phyloP scores from a whole-genome alignment of 768 basidiomycete species.

The Serpula lacrymans region DNA sequence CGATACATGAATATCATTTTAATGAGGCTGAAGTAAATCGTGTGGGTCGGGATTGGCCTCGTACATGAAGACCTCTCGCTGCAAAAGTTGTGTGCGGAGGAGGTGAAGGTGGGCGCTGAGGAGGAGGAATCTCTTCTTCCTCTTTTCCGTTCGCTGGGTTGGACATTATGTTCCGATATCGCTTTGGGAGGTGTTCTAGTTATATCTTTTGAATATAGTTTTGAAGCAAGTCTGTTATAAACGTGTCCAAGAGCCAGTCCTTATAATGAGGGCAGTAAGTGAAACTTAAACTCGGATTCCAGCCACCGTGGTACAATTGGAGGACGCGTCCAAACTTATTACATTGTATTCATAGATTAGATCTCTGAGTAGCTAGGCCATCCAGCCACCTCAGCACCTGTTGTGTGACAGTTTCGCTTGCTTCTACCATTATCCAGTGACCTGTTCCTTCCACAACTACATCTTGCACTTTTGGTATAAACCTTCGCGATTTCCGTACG shows the following conservation, averaged over 20 bases:
- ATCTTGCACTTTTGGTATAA: constrained; percentile 48
- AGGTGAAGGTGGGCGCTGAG: constrained; percentile 65
- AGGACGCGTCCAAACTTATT: too few relatives aligned
- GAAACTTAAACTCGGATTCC: too few relatives aligned
- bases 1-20: constrained; percentile 1
- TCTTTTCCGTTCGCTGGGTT: constrained; percentile 35
- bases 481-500: constrained; percentile 44
- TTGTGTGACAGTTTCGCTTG: constrained; percentile 50
- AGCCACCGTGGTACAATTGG: too few relatives aligned
- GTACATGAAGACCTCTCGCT: constrained; percentile 72
- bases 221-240: too few relatives aligned
- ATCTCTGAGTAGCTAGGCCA: too few relatives aligned
- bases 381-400: constrained; percentile 47
- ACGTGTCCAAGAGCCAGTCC: too few relatives aligned
- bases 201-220: too few relatives aligned
- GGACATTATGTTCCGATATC: too few relatives aligned
- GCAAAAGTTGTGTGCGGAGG: constrained; percentile 70
- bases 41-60: constrained; percentile 20
- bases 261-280: too few relatives aligned
- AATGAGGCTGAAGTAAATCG: constrained; percentile 11
- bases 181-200: too few relatives aligned
- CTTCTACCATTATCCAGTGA: constrained; percentile 71
- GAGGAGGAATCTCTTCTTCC: constrained; percentile 56
- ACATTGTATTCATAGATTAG: too few relatives aligned
- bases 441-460: constrained; percentile 52